Evolutionary conservation across 1,284 basidiomycete genomes (phyloP).

Genomic region (Cutaneotrichosporon daszewskae): DNA sequence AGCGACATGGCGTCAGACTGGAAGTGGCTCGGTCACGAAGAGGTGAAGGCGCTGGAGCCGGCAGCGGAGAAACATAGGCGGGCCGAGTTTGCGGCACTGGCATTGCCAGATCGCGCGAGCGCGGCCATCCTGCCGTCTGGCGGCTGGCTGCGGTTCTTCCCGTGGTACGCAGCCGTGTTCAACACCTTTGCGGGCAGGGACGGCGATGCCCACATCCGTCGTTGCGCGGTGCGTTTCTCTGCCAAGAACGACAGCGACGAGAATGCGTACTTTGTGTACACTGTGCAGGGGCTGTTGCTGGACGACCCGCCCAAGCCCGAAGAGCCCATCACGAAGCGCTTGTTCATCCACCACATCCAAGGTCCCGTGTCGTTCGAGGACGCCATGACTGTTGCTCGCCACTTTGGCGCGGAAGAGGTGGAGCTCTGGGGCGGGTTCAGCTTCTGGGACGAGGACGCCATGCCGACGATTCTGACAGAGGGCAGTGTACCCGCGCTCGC

Average conservation of each 20-base stretch:
- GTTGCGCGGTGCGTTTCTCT: constrained; percentile 1
- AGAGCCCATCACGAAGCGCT: background rate
- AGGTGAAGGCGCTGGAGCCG: background rate
- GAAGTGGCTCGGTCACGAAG: background rate
- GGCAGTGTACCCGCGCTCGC: constrained; percentile 4
- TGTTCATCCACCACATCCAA: background rate
- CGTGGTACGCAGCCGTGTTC: background rate
- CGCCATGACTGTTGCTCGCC: constrained; percentile 1
- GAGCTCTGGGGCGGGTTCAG: constrained; percentile 11
- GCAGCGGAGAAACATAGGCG: background rate
- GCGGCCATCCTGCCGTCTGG: constrained; percentile 5
- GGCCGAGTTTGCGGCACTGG: background rate
- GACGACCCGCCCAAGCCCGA: too few species aligned
- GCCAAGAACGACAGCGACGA: background rate
- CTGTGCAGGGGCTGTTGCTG: too few species aligned
- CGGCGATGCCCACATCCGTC: background rate
- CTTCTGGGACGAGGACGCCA: constrained; percentile 3
- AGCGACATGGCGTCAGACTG: background rate
- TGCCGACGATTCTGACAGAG: background rate
- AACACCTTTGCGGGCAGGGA: background rate
- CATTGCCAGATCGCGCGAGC: background rate
- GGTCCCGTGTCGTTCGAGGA: constrained; percentile 5
- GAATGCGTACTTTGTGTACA: background rate
- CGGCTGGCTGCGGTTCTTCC: constrained; percentile 8
- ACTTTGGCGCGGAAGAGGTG: constrained; percentile 4